Conservation (phyloP, 495 filamentous ascomycete species). For the Aspergillus incahuasiensis region DNA sequence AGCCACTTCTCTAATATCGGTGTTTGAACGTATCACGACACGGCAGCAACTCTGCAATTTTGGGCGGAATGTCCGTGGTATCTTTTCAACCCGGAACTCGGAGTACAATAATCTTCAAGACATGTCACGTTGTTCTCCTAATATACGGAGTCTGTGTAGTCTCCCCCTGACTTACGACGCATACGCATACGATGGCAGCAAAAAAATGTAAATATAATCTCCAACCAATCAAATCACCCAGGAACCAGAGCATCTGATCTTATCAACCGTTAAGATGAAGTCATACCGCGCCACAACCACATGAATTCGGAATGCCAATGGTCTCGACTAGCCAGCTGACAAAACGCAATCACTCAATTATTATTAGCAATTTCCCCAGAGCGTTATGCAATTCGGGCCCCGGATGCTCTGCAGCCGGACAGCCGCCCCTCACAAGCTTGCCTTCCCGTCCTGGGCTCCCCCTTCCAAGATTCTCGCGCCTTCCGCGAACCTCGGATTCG, state of each 20-base stretch:
- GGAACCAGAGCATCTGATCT: not conserved
- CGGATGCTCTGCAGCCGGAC: not conserved
- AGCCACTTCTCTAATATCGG: not conserved
- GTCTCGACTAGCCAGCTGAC: conserved; percentile 1
- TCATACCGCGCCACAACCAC: not conserved
- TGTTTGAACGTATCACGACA: not conserved
- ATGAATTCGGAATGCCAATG: not conserved
- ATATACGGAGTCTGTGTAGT: too few relatives aligned
- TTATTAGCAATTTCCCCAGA: not conserved
- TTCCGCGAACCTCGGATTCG: conserved; percentile 4
- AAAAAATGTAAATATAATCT: not conserved
- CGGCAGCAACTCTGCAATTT: too few relatives aligned
- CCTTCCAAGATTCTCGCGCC: not conserved
- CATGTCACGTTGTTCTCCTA: not conserved
- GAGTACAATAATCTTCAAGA: not conserved
- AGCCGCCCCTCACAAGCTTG: not conserved
- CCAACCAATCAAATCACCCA: not conserved
- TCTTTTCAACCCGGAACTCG: not conserved
- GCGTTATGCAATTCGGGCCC: not conserved
- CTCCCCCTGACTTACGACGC: too few relatives aligned
- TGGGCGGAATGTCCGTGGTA: too few relatives aligned
- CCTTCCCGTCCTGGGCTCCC: not conserved
- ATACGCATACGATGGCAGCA: not conserved
- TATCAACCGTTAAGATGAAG: not conserved
- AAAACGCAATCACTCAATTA: not conserved